phyloP scores from a whole-genome alignment of 768 basidiomycete species.

The Melanogaster broomeanus region DNA sequence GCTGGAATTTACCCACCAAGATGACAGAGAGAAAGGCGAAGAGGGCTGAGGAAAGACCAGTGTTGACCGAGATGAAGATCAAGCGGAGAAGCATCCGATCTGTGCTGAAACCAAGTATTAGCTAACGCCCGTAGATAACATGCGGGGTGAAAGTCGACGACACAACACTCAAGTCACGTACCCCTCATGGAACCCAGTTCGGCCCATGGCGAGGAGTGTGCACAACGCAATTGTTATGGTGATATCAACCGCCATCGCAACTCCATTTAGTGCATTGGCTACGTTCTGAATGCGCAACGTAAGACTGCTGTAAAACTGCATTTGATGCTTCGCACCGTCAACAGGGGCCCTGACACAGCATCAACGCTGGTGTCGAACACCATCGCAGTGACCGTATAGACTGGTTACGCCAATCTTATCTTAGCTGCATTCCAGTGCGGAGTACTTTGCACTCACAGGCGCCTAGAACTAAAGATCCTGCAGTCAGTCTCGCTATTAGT shows the following conservation, averaged over 20 bases:
- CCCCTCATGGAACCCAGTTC: neutral
- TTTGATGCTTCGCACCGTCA: neutral
- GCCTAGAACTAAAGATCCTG: constrained; percentile 12
- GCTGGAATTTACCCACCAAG: neutral
- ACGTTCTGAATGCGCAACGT: neutral
- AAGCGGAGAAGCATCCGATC: neutral
- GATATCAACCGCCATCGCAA: neutral
- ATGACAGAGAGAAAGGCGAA: neutral
- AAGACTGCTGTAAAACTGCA: neutral
- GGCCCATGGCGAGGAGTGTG: neutral
- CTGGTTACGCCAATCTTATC: constrained; percentile 4
- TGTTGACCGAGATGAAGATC: neutral
- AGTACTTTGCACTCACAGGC: constrained; percentile 6
- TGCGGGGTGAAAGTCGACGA: too few relatives aligned
- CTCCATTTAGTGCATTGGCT: neutral
- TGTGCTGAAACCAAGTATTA: neutral
- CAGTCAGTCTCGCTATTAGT: neutral
- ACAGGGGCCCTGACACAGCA: constrained; percentile 13
- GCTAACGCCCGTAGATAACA: neutral
- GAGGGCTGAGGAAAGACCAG: neutral
- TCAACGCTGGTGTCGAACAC: constrained; percentile 13
- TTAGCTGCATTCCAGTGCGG: constrained; percentile 3
- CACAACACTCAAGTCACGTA: too few relatives aligned
- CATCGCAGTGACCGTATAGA: constrained; percentile 16
- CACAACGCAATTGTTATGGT: neutral